Evolutionary conservation across 1,139 yeast species (phyloP).

Genomic region (Lodderomyces orthopsilosis): DNA sequence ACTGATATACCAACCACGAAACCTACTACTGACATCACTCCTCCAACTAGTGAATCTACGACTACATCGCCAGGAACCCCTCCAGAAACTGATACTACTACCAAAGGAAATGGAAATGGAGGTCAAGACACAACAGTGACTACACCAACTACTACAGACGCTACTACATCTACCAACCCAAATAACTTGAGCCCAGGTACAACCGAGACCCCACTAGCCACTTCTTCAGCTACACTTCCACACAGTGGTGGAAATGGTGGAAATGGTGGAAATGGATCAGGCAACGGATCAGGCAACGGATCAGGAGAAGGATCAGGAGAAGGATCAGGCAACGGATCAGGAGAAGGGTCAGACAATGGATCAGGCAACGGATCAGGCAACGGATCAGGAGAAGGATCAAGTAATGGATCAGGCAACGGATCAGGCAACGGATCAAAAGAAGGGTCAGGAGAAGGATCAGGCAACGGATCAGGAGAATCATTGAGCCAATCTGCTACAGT

Average conservation of each 20-base stretch:
- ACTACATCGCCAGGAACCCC: not conserved
- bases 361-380: not conserved
- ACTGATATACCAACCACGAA: conserved; percentile 21
- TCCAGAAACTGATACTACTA: not conserved
- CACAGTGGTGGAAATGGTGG: conserved; percentile 1
- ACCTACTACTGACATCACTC: conserved; percentile 61
- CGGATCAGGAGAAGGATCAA: not conserved
- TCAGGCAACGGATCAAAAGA: not conserved
- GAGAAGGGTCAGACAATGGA: not conserved
- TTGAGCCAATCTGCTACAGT: not conserved
- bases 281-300: not conserved
- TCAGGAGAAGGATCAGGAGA: not conserved
- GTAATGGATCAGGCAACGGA: not conserved
- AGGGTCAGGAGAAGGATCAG: not conserved
- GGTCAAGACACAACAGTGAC: not conserved
- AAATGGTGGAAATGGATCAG: not conserved
- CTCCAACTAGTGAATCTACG: conserved; percentile 35
- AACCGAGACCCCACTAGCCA: not conserved
- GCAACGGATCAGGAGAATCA: not conserved
- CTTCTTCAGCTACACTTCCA: not conserved
- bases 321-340: conserved; percentile 1
- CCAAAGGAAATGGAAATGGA: not conserved
- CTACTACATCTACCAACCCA: not conserved
- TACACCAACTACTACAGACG: not conserved
- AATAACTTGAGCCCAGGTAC: not conserved